Base-by-base conservation (phyloP, 2,329 filamentous ascomycete genomes). In the Arthrobotrys sphaeroides region DNA sequence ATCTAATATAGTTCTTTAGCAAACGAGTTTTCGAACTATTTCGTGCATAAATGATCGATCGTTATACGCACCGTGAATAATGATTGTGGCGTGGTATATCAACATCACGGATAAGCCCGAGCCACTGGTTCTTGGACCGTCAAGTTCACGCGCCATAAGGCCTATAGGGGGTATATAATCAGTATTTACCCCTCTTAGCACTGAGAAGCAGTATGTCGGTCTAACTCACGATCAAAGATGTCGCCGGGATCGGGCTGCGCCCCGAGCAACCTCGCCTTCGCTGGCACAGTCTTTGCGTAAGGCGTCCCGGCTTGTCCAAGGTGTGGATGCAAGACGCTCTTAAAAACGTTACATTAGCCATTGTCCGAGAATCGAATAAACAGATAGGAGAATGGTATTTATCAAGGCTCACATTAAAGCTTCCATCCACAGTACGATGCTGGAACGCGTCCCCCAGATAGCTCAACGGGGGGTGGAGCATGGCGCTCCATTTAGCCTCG, bases 51-150 rank as follows among this genome's bases (percentile, higher is more conserved):
- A 6, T 28, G 4, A 28, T 43, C 9, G 3, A 40, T 16, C 20
- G 12, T 10, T 3, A n/a, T n/a, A 4, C 31, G 43, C 81, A 81
- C 85, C 84, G 78, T 88, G 86, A 60, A 87, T 88, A 73, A 88
- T 88, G 79, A 94, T 90, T 5, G 90, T 88, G 0, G 90, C 91
- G 45, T 91, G 84, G 78, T 93, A 92, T 81, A 92, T 92, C 13
- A 94, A 83, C 83, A 92, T 88, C 78, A 89, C 90, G 0, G 90
- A 93, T 42, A 93, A 88, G n/a, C 88, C 87, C 59, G 90, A 90
- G 0, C 90, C 89, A 80, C 92, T 91, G 65, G 88, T 84, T 75
- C 88, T 85, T 75, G 88, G 87, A n/a, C 78, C 80, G 0, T 78
- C 68, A 2, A 85, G 82, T 72, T 86, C 85, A 24, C 90, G 86